Conservation (phyloP, 176 grass and related monocot species). For the Olyra latifolia region DNA sequence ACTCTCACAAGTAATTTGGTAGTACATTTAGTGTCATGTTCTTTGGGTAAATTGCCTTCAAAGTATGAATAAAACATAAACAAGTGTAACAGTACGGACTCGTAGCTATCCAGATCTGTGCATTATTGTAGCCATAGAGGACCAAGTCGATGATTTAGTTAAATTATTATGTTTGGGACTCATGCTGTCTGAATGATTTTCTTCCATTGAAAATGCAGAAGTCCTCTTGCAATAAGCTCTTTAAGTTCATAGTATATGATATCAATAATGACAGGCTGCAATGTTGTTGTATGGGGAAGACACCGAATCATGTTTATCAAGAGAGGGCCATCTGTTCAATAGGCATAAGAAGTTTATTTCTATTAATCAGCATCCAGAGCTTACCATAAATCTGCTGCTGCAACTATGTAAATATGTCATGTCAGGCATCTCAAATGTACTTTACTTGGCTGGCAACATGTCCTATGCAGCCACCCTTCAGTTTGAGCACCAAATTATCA, state of each 20-base stretch:
- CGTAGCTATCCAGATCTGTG: background rate
- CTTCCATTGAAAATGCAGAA: background rate
- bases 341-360: background rate
- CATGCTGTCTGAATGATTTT: slow-evolving; percentile 5
- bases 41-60: background rate
- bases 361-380: background rate
- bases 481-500: background rate
- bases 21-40: background rate
- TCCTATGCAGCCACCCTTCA: background rate
- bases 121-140: background rate
- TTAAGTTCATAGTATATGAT: background rate
- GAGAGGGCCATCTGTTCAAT: background rate
- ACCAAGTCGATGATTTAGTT: background rate
- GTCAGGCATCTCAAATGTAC: background rate
- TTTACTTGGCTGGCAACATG: background rate
- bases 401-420: background rate
- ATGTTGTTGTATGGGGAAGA: background rate
- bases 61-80: background rate
- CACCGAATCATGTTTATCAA: background rate
- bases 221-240: slow-evolving; percentile 1
- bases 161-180: background rate
- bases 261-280: background rate
- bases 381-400: background rate
- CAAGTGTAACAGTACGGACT: background rate
- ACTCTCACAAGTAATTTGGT: background rate